These are phyloP conservation scores for Ganoderma resinaceum DNA, from an alignment of 1,284 basidiomycete genomes.

Conservation along the genomic window DNA sequence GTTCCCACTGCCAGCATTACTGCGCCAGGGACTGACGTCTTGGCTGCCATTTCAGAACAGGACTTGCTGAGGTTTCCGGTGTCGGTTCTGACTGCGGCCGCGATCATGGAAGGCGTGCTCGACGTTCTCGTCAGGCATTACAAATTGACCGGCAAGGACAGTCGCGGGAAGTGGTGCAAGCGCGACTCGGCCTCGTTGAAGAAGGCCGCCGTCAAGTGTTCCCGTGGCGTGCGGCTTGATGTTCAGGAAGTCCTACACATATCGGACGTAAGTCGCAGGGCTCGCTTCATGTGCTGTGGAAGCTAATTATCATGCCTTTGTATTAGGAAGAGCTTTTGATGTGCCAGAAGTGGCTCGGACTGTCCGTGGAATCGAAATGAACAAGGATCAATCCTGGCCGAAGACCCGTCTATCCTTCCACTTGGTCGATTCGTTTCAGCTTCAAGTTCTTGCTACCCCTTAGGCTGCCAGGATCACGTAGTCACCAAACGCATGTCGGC, in stretches of 20 bases:
- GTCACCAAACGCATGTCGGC: neutral
- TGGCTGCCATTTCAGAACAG: conserved; percentile 45
- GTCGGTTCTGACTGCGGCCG: conserved; percentile 57
- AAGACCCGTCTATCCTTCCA: neutral
- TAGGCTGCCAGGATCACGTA: neutral
- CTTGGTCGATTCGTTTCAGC: neutral
- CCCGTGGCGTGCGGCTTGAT: conserved; percentile 52
- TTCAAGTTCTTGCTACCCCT: neutral
- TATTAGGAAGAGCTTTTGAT: conserved; percentile 13
- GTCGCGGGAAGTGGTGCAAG: conserved; percentile 29
- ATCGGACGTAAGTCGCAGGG: conserved; percentile 13
- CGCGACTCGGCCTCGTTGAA: conserved; percentile 26
- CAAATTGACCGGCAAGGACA: conserved; percentile 38
- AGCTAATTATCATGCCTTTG: neutral
- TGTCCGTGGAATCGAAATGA: neutral
- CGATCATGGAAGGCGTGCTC: conserved; percentile 52
- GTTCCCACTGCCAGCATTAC: neutral
- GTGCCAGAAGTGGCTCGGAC: conserved; percentile 22
- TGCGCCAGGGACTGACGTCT: neutral
- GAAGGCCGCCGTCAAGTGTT: conserved; percentile 42
- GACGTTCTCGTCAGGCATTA: conserved; percentile 46
- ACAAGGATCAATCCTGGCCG: neutral
- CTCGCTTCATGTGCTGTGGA: too few relatives aligned
- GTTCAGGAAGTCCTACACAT: conserved; percentile 37
- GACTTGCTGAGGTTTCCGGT: conserved; percentile 58